Conservation (phyloP, 208 protist species). For the Leishmania amazonensis region DNA sequence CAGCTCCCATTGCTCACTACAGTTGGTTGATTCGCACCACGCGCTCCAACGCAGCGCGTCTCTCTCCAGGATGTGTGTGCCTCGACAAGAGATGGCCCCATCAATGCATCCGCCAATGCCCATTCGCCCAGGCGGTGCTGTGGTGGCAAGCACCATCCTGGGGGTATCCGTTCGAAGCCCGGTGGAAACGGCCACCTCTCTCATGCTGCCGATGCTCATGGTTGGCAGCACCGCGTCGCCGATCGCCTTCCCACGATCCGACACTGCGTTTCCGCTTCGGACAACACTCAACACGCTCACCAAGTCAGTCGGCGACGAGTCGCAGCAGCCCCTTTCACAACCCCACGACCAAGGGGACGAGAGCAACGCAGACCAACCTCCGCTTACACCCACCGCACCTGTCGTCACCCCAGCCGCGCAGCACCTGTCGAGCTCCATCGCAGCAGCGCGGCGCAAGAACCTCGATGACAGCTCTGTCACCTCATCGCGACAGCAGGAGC, state of each 20-base stretch:
- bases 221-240: conserved; percentile 16
- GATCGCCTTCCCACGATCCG: background rate
- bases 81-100: background rate
- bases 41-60: background rate
- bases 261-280: conserved; percentile 1
- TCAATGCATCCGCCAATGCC: background rate
- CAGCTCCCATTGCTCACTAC: background rate
- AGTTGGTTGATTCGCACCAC: background rate
- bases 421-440: conserved; percentile 2
- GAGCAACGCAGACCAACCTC: background rate
- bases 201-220: conserved; percentile 21
- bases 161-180: background rate
- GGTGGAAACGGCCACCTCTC: background rate
- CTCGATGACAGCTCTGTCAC: background rate
- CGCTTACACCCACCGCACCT: conserved; percentile 1
- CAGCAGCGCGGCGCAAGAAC: conserved; percentile 1
- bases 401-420: background rate
- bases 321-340: background rate
- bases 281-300: background rate
- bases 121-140: background rate
- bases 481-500: conserved; percentile 2
- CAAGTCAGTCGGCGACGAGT: background rate
- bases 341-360: background rate
- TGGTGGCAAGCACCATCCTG: background rate
- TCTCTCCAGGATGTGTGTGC: background rate